Conservation (phyloP, 345 rosid genomes). For the Hypericum androsaemum region DNA sequence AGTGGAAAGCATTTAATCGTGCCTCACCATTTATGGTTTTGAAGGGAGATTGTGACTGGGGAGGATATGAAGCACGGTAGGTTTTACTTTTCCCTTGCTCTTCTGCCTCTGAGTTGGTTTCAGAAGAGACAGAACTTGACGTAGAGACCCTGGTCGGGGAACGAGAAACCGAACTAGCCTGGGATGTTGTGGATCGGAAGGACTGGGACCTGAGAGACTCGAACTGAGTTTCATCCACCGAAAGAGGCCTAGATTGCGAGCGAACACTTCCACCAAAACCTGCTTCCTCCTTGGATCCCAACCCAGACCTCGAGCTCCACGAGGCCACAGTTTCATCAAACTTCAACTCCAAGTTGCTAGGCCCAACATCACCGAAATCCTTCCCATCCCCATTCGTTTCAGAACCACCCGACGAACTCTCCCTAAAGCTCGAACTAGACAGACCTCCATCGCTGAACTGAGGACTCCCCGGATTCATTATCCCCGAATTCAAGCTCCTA, state of each 20-base stretch:
- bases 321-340: slow-evolving; percentile 23
- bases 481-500: slow-evolving; percentile 52
- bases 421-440: slow-evolving; percentile 19
- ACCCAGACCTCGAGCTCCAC: slow-evolving; percentile 34
- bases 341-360: slow-evolving; percentile 25
- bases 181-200: slow-evolving; percentile 34
- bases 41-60: slow-evolving; percentile 11
- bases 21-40: slow-evolving; percentile 9
- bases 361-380: slow-evolving; percentile 21
- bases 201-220: slow-evolving; percentile 34
- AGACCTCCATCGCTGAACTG: slow-evolving; percentile 25
- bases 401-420: slow-evolving; percentile 13
- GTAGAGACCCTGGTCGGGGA: slow-evolving; percentile 35
- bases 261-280: slow-evolving; percentile 8
- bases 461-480: slow-evolving; percentile 10
- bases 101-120: slow-evolving; percentile 28
- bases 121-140: slow-evolving; percentile 30
- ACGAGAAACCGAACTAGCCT: slow-evolving; percentile 28
- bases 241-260: slow-evolving; percentile 43
- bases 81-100: slow-evolving; percentile 30
- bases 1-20: slow-evolving; percentile 27
- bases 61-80: slow-evolving; percentile 23
- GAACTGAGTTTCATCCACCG: slow-evolving; percentile 52
- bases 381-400: slow-evolving; percentile 18
- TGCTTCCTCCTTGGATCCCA: slow-evolving; percentile 27